phyloP scores from a whole-genome alignment of 1,139 yeast species.

The Yamadazyma triangularis region DNA sequence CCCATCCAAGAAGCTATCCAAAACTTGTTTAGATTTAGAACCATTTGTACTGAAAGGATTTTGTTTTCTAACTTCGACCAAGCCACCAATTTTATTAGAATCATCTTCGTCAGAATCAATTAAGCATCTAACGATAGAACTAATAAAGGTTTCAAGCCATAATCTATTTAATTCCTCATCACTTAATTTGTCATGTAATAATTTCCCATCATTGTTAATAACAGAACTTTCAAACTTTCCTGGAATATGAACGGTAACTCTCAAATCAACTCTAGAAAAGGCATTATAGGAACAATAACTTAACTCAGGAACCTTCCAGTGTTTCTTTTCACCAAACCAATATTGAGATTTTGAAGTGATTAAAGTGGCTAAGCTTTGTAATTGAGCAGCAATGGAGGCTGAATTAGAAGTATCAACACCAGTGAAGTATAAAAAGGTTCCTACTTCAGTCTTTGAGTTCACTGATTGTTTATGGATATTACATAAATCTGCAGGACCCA shows the following conservation, averaged over 20 bases:
- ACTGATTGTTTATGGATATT: conserved; percentile 52
- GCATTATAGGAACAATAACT: conserved; percentile 45
- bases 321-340: conserved; percentile 64
- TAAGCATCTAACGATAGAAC: conserved; percentile 63
- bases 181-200: conserved; percentile 33
- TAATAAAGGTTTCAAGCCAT: conserved; percentile 69
- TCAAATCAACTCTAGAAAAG: conserved; percentile 62
- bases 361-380: conserved; percentile 71
- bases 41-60: conserved; percentile 53
- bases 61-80: conserved; percentile 44
- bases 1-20: conserved; percentile 53
- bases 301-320: conserved; percentile 74
- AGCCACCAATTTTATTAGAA: conserved; percentile 45
- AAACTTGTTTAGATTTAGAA: conserved; percentile 35
- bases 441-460: conserved; percentile 41
- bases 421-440: conserved; percentile 53
- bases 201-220: conserved; percentile 43
- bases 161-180: conserved; percentile 33
- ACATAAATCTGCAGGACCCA: conserved; percentile 92
- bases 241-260: conserved; percentile 67
- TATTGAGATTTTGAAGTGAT: conserved; percentile 51
- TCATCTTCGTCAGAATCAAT: conserved; percentile 68
- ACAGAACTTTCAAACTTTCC: conserved; percentile 50
- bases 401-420: conserved; percentile 56
- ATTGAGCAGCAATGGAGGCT: conserved; percentile 66